Conservation (phyloP, 2,329 filamentous ascomycete species). For the Colletotrichum plurivorum region DNA sequence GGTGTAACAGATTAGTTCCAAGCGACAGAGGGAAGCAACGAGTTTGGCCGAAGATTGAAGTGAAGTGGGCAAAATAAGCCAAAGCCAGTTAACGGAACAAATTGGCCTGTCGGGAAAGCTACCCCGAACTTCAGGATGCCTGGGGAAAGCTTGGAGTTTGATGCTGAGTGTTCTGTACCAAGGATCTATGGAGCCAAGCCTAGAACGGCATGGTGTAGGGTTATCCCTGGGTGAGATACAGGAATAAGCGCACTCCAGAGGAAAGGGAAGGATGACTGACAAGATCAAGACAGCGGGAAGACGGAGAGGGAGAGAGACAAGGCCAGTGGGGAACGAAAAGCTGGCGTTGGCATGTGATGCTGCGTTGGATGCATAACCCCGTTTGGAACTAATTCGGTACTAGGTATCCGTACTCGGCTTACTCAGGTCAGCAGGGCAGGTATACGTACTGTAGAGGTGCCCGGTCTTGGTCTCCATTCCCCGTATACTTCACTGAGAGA, state of each 20-base stretch:
- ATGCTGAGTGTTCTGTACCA: constrained; percentile 33
- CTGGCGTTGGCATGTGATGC: constrained; percentile 41
- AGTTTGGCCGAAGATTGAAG: constrained; percentile 29
- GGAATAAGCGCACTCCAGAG: neutral
- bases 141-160: constrained; percentile 37
- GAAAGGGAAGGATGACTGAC: constrained; percentile 26
- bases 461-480: no score
- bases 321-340: neutral
- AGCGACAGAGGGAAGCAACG: constrained; percentile 34
- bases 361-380: constrained; percentile 32
- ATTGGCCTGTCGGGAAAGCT: neutral
- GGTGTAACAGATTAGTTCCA: constrained; percentile 35
- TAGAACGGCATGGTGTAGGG: constrained; percentile 33
- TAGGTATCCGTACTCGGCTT: no score
- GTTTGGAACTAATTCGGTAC: neutral
- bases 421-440: no score
- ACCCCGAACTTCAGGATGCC: constrained; percentile 17
- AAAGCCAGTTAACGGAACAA: neutral
- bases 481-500: no score
- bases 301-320: constrained; percentile 2
- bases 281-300: constrained; percentile 33
- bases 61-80: neutral
- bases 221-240: constrained; percentile 26
- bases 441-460: no score
- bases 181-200: constrained; percentile 32